These are phyloP conservation scores for Cocos nucifera DNA, from an alignment of 176 grass and related monocot genomes.

Conservation along the genomic window DNA sequence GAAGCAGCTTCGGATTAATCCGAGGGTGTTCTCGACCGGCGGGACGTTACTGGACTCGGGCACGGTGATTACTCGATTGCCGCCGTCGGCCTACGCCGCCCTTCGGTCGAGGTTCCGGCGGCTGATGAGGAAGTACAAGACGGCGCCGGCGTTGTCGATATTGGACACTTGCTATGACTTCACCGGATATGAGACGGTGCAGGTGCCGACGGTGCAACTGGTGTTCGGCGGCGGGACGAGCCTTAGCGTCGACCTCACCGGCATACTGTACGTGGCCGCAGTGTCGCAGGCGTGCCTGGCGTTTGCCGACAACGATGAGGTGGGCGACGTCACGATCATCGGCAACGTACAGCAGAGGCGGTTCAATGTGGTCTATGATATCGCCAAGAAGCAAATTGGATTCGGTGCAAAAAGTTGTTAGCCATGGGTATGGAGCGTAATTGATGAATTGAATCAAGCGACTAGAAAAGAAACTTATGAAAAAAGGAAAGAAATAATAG, in stretches of 20 bases:
- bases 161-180: constrained; percentile 91
- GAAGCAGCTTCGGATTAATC: constrained; percentile 2
- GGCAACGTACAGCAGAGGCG: constrained; percentile 80
- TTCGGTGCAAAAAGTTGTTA: constrained; percentile 49
- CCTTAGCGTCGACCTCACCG: constrained; percentile 37
- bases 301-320: constrained; percentile 49
- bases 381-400: constrained; percentile 46
- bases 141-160: constrained; percentile 48
- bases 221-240: constrained; percentile 40
- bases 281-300: constrained; percentile 62
- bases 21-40: constrained; percentile 17
- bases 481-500: too few relatives aligned
- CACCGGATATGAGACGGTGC: constrained; percentile 26
- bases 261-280: constrained; percentile 47
- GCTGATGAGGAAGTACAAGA: constrained; percentile 38
- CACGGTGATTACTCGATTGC: constrained; percentile 75
- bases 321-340: constrained; percentile 35
- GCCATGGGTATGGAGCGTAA: neutral
- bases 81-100: constrained; percentile 35
- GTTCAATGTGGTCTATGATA: constrained; percentile 56
- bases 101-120: constrained; percentile 32
- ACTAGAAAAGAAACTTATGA: too few relatives aligned
- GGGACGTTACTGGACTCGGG: constrained; percentile 78
- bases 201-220: constrained; percentile 47
- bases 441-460: too few relatives aligned